phyloP scores from a whole-genome alignment of 2,329 filamentous ascomycete genomes.

The Ceratocystis cubensis region DNA sequence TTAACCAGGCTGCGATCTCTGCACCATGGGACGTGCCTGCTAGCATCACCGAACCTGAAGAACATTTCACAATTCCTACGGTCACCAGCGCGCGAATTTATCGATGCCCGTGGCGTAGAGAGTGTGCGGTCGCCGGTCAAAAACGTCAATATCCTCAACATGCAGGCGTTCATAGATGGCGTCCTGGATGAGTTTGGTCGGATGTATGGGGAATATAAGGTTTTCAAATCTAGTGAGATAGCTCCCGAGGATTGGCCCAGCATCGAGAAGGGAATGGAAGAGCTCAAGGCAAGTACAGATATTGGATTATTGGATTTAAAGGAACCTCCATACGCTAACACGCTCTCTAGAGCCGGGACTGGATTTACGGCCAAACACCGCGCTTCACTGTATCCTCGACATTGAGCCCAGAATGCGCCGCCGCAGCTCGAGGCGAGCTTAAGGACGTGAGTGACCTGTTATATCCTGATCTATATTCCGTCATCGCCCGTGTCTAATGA shows the following conservation, averaged over 20 bases:
- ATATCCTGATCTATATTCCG: background rate
- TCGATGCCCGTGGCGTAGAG: slow-evolving; percentile 75
- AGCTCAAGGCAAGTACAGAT: slow-evolving; percentile 42
- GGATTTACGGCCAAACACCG: slow-evolving; percentile 79
- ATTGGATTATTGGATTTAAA: background rate
- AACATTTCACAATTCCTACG: slow-evolving; percentile 57
- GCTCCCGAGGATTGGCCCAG: slow-evolving; percentile 33
- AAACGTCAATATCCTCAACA: slow-evolving; percentile 53
- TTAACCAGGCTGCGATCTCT: slow-evolving; percentile 67
- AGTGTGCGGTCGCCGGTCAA: slow-evolving; percentile 76
- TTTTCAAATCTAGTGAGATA: slow-evolving; percentile 38
- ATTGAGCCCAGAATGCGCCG: slow-evolving; percentile 45
- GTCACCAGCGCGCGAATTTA: slow-evolving; percentile 64
- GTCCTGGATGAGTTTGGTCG: slow-evolving; percentile 52
- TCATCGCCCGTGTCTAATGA: background rate
- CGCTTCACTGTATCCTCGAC: slow-evolving; percentile 60
- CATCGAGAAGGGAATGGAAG: slow-evolving; percentile 49
- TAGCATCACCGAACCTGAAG: slow-evolving; percentile 61
- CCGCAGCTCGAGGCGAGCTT: slow-evolving; percentile 41
- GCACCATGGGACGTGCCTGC: slow-evolving; percentile 85
- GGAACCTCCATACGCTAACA: slow-evolving; percentile 22
- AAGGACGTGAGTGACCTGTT: slow-evolving; percentile 30
- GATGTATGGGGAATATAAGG: slow-evolving; percentile 46
- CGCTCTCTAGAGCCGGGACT: slow-evolving; percentile 45
- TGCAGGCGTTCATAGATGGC: slow-evolving; percentile 36